Evolutionary conservation across 164 flowering plant species (phyloP), one percentile per base, ranked within the genome.

Genomic region (Aristolochia californica): DNA sequence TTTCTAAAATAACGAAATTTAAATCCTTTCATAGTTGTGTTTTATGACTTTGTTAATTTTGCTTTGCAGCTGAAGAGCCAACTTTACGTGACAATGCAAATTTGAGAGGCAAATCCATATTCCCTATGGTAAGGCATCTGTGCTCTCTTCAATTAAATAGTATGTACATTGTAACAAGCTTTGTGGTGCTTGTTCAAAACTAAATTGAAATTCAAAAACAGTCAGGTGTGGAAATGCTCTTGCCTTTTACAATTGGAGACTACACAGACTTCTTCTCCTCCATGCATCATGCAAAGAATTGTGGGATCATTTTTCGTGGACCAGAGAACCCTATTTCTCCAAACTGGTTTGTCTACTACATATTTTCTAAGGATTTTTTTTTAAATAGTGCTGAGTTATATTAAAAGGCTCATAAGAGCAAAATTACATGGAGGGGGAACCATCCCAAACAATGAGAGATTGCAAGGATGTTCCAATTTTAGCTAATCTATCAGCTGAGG

Each of bases 231-330:
- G 72, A 87, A 66, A 75, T 89, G 95, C 77, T 90, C 67, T 73
- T 94, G 55, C 99, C 99, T 20, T 58, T 70, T 62, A 77, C 66
- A 5, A 78, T 94, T 38, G 96, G 96, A 52, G 96, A 94, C 64
- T 94, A 90, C 67, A 84, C 97, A 2, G 97, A 94, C 62, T 94
- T 94, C 77, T 90, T 84, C 71, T 78, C 87, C 18, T 90, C 96
- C 56, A 72, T 80, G 83, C 82, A 90, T 68, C 99, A 94, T 69
- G 96, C 97, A 10, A 87, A 74, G 78, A 94, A 90, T 52, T 90
- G 97, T 72, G 97, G 97, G 28, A 67, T 65, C 57, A 89, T 94
- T 48, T 94, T 94, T 59, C 88, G 95, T 23, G 99, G 99, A 38
- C 90, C 99, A 27, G 75, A 83, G 57, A 78, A 72, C 47, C 74